Percentiles rank a stretch among this genome's conserved stretches.
These are phyloP conservation scores for Hsuehochloa calcarea DNA, from an alignment of 176 grass and related monocot species.

Conservation along the genomic window DNA sequence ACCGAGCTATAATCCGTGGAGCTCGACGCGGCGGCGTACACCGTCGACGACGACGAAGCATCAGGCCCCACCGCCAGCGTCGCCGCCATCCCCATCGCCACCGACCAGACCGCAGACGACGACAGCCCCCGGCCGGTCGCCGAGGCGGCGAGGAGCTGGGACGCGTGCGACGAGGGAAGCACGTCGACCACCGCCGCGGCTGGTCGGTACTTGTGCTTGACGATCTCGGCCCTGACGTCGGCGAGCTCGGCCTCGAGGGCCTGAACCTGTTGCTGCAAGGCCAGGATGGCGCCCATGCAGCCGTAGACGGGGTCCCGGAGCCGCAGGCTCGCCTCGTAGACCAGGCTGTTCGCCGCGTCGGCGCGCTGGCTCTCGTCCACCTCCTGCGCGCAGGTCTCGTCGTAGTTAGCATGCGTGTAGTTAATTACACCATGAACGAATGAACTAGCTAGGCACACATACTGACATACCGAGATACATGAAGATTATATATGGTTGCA, in stretches of 20 bases:
- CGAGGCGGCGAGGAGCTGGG: constrained; percentile 46
- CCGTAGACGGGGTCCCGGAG: constrained; percentile 86
- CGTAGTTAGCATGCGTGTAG: not conserved
- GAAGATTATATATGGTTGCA: no score
- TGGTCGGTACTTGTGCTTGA: constrained; percentile 61
- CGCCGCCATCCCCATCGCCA: not conserved
- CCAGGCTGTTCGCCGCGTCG: constrained; percentile 82
- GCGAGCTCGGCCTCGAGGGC: constrained; percentile 74
- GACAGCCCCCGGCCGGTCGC: constrained; percentile 7
- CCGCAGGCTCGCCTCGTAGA: constrained; percentile 89
- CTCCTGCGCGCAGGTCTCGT: constrained; percentile 42
- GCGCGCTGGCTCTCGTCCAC: constrained; percentile 85
- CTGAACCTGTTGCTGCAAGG: constrained; percentile 84
- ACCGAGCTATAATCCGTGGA: constrained; percentile 89
- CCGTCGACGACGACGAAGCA: constrained; percentile 53
- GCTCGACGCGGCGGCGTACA: constrained; percentile 76
- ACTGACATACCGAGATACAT: no score
- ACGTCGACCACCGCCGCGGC: constrained; percentile 21
- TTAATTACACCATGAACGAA: not conserved
- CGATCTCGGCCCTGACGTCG: constrained; percentile 61
- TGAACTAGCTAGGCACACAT: no score
- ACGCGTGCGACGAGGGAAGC: constrained; percentile 54
- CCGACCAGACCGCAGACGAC: not conserved
- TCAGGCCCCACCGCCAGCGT: constrained; percentile 10
- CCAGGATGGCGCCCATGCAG: constrained; percentile 85